Conservation (phyloP, 1,284 basidiomycete species). For the Rhodotorula sp. region DNA sequence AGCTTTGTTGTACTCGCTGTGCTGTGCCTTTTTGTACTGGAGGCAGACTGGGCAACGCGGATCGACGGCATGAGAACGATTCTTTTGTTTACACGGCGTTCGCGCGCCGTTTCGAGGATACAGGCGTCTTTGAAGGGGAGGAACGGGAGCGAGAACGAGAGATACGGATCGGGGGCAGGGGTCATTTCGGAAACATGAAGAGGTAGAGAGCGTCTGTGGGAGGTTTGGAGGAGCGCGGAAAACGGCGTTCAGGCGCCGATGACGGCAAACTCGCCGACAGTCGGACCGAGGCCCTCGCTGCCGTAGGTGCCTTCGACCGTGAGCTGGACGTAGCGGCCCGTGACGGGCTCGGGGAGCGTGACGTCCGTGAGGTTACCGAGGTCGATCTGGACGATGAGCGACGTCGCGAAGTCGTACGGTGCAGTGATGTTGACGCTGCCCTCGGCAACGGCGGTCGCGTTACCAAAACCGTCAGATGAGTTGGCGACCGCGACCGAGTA, state of each 20-base stretch:
- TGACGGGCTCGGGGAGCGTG: background rate
- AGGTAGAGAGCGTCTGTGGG: too few species aligned
- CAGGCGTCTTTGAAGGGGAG: too few species aligned
- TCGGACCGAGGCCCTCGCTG: constrained; percentile 17
- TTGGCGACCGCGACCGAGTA: constrained; percentile 21
- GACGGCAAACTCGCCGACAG: constrained; percentile 33
- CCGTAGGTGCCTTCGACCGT: constrained; percentile 25
- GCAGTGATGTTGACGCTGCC: constrained; percentile 22
- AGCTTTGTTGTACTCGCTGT: too few species aligned
- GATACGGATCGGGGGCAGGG: too few species aligned
- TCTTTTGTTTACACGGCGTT: too few species aligned
- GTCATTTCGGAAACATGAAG: too few species aligned
- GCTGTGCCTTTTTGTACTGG: too few species aligned
- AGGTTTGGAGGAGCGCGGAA: background rate
- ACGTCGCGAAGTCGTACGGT: constrained; percentile 4
- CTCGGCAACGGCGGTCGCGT: constrained; percentile 1
- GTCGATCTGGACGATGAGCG: constrained; percentile 14
- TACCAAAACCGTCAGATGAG: constrained; percentile 6
- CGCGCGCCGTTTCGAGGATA: too few species aligned
- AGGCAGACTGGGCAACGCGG: too few species aligned
- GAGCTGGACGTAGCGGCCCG: constrained; percentile 32
- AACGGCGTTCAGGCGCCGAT: constrained; percentile 1
- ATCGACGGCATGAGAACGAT: too few species aligned
- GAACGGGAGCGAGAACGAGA: too few species aligned
- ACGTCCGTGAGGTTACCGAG: constrained; percentile 35